Evolutionary conservation across 1,284 basidiomycete genomes (phyloP), one percentile per base, ranked within the genome.

Genomic region (Melampsora larici-populina): DNA sequence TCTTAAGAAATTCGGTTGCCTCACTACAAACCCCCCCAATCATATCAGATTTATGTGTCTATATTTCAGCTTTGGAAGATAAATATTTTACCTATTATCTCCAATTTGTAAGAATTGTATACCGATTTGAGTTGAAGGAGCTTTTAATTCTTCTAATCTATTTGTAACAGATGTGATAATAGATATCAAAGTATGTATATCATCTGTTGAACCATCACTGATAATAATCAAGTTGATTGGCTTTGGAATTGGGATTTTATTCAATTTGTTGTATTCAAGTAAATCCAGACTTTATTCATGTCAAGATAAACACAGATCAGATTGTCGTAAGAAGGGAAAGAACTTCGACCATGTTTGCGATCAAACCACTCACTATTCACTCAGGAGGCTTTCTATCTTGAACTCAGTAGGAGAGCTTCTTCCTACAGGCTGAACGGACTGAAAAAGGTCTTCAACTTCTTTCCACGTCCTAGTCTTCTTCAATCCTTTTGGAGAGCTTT

Each of bases 211-310:
- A 21, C 89, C 89, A 79, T 90, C 89, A 0, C 89, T 90, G 68
- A 90, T 85, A 33, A 90, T 82, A 31, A 90, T 86, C 77, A 86
- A 87, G 80, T 89, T 89, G 36, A 89, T 82, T 0, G 88, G 88
- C 80, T 88, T 89, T 7, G 87, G 84, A 17, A 80, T 79, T 69
- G 83, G 81, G 70, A 85, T 70, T 0, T 82, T 81, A 5, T 78
- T 78, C 1, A 65, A 46, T 43, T 85, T 84, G 6, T 84, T 85
- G n/a, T 74, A 81, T 24, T 81, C 81, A 36, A 64, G 62, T 21
- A 18, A 21, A 64, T 64, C 62, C 29, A 64, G 62, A 36, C 62
- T 64, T 31, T 6, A 29, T 29, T 13, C 4, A 18, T 26, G 15
- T 33, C 4, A 7, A 64, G 17, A 64, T 5, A 29, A 3, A 33